A percentile compares a stretch with the other conserved stretches of the same genome.
These are phyloP conservation scores for Debaryomyces hansenii DNA, from an alignment of 805 yeast genomes.

Conservation along the genomic window DNA sequence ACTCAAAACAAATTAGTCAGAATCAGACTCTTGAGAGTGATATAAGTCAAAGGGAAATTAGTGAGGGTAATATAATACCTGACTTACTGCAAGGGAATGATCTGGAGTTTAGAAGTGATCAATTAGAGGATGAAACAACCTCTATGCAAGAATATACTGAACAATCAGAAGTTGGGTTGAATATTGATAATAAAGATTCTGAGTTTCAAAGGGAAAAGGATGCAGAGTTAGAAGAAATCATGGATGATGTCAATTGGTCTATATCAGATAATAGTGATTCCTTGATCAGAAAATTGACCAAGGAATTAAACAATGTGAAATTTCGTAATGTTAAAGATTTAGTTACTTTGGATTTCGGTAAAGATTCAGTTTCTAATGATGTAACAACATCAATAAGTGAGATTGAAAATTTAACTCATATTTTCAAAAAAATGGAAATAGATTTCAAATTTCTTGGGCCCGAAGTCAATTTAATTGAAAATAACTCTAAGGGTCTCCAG, in stretches of 20 bases:
- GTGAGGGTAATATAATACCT: not conserved
- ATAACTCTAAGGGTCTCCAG: slow-evolving; percentile 78
- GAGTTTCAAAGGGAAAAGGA: slow-evolving; percentile 27
- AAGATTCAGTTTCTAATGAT: slow-evolving; percentile 31
- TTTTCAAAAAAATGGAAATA: slow-evolving; percentile 42
- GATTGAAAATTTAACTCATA: slow-evolving; percentile 33
- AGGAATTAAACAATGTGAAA: slow-evolving; percentile 62
- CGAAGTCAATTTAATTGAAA: slow-evolving; percentile 70
- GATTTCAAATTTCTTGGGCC: slow-evolving; percentile 48
- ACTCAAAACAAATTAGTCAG: not conserved
- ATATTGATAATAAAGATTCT: slow-evolving; percentile 11
- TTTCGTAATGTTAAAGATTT: slow-evolving; percentile 57
- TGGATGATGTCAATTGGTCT: slow-evolving; percentile 79
- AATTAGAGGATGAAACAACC: slow-evolving; percentile 9
- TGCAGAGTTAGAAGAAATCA: slow-evolving; percentile 58
- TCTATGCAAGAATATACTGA: not conserved
- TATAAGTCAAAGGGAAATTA: not conserved
- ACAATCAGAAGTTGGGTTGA: slow-evolving; percentile 7
- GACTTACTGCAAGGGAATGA: not conserved
- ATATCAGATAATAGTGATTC: slow-evolving; percentile 61
- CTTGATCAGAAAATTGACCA: slow-evolving; percentile 56
- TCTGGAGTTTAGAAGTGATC: slow-evolving; percentile 7
- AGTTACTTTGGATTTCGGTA: slow-evolving; percentile 35
- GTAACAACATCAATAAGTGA: slow-evolving; percentile 32
- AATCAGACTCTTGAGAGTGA: not conserved